Base-by-base conservation (phyloP, 1,284 basidiomycete genomes). In the Papiliotrema laurentii region DNA sequence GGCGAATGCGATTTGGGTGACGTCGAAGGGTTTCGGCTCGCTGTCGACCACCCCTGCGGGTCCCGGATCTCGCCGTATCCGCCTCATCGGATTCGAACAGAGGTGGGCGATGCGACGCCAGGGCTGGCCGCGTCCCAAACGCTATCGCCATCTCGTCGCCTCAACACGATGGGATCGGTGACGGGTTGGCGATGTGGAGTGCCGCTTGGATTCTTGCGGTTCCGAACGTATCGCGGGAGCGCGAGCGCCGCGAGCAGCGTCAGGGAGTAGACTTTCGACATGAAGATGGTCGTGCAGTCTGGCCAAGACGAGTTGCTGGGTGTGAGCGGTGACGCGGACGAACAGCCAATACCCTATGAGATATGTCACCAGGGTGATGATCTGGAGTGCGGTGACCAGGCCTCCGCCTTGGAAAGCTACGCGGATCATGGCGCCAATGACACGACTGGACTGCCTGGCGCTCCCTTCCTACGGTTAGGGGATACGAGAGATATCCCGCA, bases 211-310 rank as follows among this genome's bases (percentile, higher is more conserved):
- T n/a, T n/a, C n/a, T n/a, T n/a, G n/a, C n/a, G n/a, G n/a, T n/a
- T n/a, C n/a, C n/a, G n/a, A 16, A 9, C 10, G 30, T 31, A 31
- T 16, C 16, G 30, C 10, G 30, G 30, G 30, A 31, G 9, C 10
- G 30, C 30, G 30, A 31, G 30, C 9, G 30, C 16, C 10, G 50
- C 45, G 36, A 60, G 47, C 18, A 60, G 45, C 13, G 55, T 60
- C 18, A 53, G 44, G 14, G 50, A 50, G 49, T 57, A 60, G 38
- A 56, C 40, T 31, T 60, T 57, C n/a, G 55, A 50, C 4, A 60
- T 53, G 55, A 60, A 60, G 21, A 57, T 54, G 9, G 45, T 40
- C 10, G 55, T 47, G 44, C 52, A 57, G 18, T 55, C 46, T 22
- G 50, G 35, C 58, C 55, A 60, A 19, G 55, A 34, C 10, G 55